A percentile compares a stretch with the other conserved stretches of the same genome.
Conservation (phyloP, 257 asterid species). For the Solanum neorickii region DNA sequence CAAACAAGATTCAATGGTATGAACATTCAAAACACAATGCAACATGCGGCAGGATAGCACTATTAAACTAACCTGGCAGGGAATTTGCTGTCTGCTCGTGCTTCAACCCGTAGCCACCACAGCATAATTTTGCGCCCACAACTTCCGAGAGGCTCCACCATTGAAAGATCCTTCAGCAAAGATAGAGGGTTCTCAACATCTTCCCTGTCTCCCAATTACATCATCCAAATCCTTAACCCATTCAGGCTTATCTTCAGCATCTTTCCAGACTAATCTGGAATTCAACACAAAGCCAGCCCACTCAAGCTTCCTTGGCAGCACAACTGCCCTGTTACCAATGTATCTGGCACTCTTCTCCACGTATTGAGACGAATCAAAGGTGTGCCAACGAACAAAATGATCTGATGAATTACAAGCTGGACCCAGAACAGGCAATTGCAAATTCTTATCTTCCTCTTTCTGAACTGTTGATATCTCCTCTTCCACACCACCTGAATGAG, state of each 20-base stretch:
- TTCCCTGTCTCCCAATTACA: slow-evolving; percentile 30
- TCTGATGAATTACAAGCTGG: slow-evolving; percentile 86
- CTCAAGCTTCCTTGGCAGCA: slow-evolving; percentile 81
- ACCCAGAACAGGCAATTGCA: slow-evolving; percentile 72
- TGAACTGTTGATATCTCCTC: slow-evolving; percentile 20
- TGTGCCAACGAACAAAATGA: slow-evolving; percentile 82
- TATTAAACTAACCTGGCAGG: slow-evolving; percentile 73
- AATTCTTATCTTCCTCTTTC: slow-evolving; percentile 35
- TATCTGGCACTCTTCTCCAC: slow-evolving; percentile 54
- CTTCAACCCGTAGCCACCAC: slow-evolving; percentile 99
- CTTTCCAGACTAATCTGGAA: slow-evolving; percentile 76
- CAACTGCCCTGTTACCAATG: slow-evolving; percentile 77
- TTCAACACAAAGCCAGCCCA: slow-evolving; percentile 92
- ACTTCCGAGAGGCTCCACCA: slow-evolving; percentile 90
- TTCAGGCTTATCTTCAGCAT: slow-evolving; percentile 46
- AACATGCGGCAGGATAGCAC: not conserved
- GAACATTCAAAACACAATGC: not conserved
- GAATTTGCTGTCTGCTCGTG: slow-evolving; percentile 91
- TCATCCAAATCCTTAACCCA: slow-evolving; percentile 77
- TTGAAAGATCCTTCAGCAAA: slow-evolving; percentile 58
- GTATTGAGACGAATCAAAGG: slow-evolving; percentile 36
- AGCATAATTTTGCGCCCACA: slow-evolving; percentile 81
- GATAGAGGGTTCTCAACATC: slow-evolving; percentile 61
- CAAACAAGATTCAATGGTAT: not conserved
- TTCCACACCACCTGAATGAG: slow-evolving; percentile 52